Conservation (phyloP, 1,284 basidiomycete genomes). For the Uromyces viciae-fabae region DNA sequence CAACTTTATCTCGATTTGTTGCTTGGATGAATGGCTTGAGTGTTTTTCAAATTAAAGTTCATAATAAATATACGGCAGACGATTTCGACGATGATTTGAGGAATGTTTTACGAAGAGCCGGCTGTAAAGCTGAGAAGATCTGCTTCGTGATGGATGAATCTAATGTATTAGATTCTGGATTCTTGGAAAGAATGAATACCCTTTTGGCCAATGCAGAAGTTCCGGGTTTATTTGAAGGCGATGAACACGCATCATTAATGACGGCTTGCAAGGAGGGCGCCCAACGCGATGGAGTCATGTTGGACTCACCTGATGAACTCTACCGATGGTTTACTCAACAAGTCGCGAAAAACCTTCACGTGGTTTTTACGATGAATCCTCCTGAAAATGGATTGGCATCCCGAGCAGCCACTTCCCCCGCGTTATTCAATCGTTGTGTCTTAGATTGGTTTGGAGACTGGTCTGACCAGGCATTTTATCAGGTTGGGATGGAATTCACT, state of each 20-base stretch:
- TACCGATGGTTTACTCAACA: slow-evolving; percentile 97
- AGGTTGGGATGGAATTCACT: slow-evolving; percentile 93
- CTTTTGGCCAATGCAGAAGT: slow-evolving; percentile 99
- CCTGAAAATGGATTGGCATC: slow-evolving; percentile 91
- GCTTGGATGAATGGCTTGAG: slow-evolving; percentile 99
- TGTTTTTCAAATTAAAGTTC: slow-evolving; percentile 98
- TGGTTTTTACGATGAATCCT: slow-evolving; percentile 99
- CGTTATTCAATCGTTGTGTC: slow-evolving; percentile 95
- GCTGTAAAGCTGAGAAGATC: slow-evolving; percentile 97
- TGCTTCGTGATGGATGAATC: slow-evolving; percentile 99
- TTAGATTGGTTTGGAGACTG: slow-evolving; percentile 98
- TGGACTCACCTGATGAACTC: slow-evolving; percentile 94
- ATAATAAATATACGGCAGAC: slow-evolving; percentile 95
- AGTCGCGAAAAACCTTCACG: slow-evolving; percentile 91
- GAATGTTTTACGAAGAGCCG: slow-evolving; percentile 83
- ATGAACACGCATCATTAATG: slow-evolving; percentile 94
- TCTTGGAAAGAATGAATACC: slow-evolving; percentile 98
- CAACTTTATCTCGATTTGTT: slow-evolving; percentile 94
- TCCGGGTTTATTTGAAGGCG: slow-evolving; percentile 95
- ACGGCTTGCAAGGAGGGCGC: slow-evolving; percentile 98
- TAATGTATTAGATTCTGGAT: slow-evolving; percentile 96
- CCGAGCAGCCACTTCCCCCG: slow-evolving; percentile 92
- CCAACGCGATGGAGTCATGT: slow-evolving; percentile 92
- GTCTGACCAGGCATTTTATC: slow-evolving; percentile 94
- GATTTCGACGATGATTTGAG: slow-evolving; percentile 98